Base-by-base conservation (phyloP, 805 yeast genomes). In the Candida silvicultrix region DNA sequence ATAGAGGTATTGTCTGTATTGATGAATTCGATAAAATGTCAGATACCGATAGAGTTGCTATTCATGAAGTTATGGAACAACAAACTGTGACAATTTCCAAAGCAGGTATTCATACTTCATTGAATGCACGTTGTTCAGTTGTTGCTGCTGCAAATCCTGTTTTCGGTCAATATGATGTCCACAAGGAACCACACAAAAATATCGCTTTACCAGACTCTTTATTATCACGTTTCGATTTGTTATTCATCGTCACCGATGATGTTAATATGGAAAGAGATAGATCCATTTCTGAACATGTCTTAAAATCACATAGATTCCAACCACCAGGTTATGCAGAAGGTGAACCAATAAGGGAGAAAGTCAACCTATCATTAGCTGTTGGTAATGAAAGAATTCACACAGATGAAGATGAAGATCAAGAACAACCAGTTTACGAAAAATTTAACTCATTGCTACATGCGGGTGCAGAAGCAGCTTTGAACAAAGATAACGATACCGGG, bases 1-100 rank as follows among this genome's bases (percentile, higher is more conserved):
- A 94, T 67, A 74, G 97, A 53, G 99, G 99, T 52, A 77, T 94
- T 47, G 97, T 94, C 38, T 94, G 99, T 77, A 95, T 94, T 59
- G 99, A 94, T 74, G 99, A 94, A 73, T 94, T 94, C 62, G 99
- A 92, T 70, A 94, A 94, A 68, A 94, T 94, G 99, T 83, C 87
- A 51, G 99, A 94, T 65, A 80, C 82, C 23, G 99, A 94, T 70
- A 78, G 99, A 63, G 98, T 94, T 44, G 98, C 98, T 1, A 94
- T 94, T 60, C 99, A 94, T 68, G 99, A 94, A 76, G 99, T 94
- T 42, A 94, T 94, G 99, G 99, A 94, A 71, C 99, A 94, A 69
- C 99, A 94, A 66, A 94, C 99, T 0, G 97, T 92, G 25, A 90
- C 98, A 2, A 90, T 92, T 60, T 96, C 98, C 44, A 92, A 92